Conservation (phyloP, 441 rosid genomes). For the Hura crepitans region DNA sequence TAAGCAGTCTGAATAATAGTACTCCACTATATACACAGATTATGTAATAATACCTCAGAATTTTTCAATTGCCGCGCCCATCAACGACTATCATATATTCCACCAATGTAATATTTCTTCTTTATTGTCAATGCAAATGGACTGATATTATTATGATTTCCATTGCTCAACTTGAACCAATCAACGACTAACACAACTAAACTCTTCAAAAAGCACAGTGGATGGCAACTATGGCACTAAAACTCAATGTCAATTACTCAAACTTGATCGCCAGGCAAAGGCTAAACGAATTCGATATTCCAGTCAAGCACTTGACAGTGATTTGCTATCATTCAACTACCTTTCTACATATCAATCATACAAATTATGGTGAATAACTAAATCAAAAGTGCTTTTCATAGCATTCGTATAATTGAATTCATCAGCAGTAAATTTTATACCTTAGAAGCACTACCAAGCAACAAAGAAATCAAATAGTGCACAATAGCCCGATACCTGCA, state of each 20-base stretch:
- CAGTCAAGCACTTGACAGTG: background rate
- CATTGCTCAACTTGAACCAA: background rate
- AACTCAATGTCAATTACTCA: background rate
- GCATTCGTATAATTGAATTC: background rate
- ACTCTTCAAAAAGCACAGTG: background rate
- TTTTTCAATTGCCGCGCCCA: background rate
- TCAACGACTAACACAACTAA: background rate
- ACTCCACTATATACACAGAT: background rate
- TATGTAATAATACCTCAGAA: background rate
- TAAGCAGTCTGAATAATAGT: conserved; percentile 3
- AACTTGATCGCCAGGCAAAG: background rate
- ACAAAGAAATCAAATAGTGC: conserved; percentile 3
- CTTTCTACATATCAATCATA: background rate
- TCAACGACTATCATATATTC: no score
- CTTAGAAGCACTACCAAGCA: conserved; percentile 13
- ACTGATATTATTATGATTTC: background rate
- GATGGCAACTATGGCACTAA: background rate
- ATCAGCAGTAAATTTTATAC: conserved; percentile 11
- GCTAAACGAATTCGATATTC: background rate
- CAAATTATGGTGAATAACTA: background rate
- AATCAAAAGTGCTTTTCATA: background rate
- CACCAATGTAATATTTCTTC: no score
- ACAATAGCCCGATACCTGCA: conserved; percentile 52
- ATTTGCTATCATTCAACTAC: background rate
- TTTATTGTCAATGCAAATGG: background rate